Base-by-base conservation (phyloP, 495 filamentous ascomycete genomes). In the Penicillium crystallinum region DNA sequence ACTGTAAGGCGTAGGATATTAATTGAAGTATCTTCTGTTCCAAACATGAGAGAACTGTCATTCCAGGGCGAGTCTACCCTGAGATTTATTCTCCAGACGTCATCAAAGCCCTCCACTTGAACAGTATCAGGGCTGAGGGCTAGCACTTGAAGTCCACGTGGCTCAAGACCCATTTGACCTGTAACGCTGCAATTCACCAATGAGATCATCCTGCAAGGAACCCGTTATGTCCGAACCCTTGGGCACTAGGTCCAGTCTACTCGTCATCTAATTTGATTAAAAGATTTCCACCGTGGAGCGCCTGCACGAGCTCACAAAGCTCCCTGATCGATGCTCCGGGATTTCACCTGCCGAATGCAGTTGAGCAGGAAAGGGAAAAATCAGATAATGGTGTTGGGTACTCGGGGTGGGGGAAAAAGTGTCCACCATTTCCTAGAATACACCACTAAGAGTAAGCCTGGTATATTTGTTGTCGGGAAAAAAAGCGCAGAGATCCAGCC, bases 401-500 rank as follows among this genome's bases (percentile, higher is more conserved):
- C 39, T 39, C 49, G 44, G 56, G 57, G 57, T 53, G 49, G 11
- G 33, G 36, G 9, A 22, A 21, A 17, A 7, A 35, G 49, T 37
- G 49, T 38, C 56, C 52, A 59, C 46, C 46, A 30, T n/a, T 21
- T 34, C n/a, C 37, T 35, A 23, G 25, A 14, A 21, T 12, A 47
- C 21, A 18, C 53, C 49, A 52, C 12, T 49, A 17, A 36, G 33
- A 48, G 37, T 5, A 41, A 17, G 2, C 27, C 51, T 53, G 12
- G 35, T 46, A 14, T 35, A 12, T 27, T 3, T 27, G 23, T 57
- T 6, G 36, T 46, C 59, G 49, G 53, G 34, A 59, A 21, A 12
- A 21, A 12, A 48, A 42, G 50, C 50, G 36, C 41, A 52, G 52
- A 58, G 52, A 50, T 15, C 37, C 36, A 31, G 50, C 46, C 38